A percentile compares a stretch with the other conserved stretches of the same genome.
These are phyloP conservation scores for Oryza longistaminata DNA, from an alignment of 176 grass and related monocot species.

Conservation along the genomic window DNA sequence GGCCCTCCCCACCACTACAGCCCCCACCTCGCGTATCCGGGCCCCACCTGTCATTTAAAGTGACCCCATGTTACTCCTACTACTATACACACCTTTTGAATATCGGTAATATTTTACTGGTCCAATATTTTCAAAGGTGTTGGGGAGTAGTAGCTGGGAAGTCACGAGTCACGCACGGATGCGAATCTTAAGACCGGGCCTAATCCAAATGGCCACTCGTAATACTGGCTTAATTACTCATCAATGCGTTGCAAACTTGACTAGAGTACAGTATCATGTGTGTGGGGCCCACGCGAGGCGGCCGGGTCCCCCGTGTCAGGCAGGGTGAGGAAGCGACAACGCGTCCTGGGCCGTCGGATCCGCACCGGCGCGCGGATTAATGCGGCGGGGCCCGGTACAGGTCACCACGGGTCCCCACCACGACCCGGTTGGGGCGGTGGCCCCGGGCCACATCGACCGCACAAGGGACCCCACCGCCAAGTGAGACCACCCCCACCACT, in stretches of 20 bases:
- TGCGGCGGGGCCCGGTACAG: constrained; percentile 47
- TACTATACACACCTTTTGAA: not conserved
- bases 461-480: constrained; percentile 47
- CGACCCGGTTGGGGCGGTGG: constrained; percentile 53
- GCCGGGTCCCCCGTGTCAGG: constrained; percentile 8
- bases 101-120: not conserved
- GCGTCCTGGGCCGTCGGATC: constrained; percentile 51
- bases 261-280: not conserved
- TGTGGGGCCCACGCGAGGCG: not conserved
- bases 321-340: constrained; percentile 44
- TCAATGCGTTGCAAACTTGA: constrained; percentile 23
- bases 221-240: constrained; percentile 36
- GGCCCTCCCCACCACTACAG: not conserved
- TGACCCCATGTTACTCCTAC: not conserved
- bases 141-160: constrained; percentile 8
- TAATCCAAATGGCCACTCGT: constrained; percentile 11
- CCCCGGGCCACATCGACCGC: constrained; percentile 42
- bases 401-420: constrained; percentile 56
- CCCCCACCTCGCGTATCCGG: not conserved
- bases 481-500: constrained; percentile 47
- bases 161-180: constrained; percentile 46
- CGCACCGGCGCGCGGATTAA: constrained; percentile 44
- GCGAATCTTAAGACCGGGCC: constrained; percentile 35
- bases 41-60: constrained; percentile 12
- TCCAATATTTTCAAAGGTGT: constrained; percentile 23